Base-by-base conservation (phyloP, 2,329 filamentous ascomycete species). In the Aureobasidium sp. region DNA sequence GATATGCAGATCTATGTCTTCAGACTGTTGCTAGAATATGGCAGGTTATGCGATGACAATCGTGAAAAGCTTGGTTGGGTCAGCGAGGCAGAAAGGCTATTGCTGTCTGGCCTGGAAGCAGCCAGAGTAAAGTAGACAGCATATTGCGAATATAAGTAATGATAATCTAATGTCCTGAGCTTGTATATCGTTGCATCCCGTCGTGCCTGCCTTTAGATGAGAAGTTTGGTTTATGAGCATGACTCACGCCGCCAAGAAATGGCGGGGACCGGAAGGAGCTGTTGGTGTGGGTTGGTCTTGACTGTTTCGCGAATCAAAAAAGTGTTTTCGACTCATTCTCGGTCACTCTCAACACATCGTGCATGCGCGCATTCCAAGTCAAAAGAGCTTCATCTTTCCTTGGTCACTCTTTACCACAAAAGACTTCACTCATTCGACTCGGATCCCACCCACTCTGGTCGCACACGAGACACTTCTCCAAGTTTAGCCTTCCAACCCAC, bases 1-100 rank as follows among this genome's bases (percentile, higher is more conserved):
- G 93, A 96, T 73, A 93, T 92, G 87, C 91, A 94, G 76, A 86
- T 94, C 13, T 96, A 96, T 73, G 83, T 95, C 72, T 96, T 95
- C 74, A 82, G 93, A 54, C 75, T 96, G 67, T 78, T 96, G 71
- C 78, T 96, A 25, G 93, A 96, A 80, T 96, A 92, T 91, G 92
- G 86, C 3, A 80, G 92, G 68, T 73, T 94, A 51, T 85, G 91
- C 27, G 87, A 92, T 77, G 91, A 94, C 72, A 73, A 73, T 64
- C 79, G 85, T 70, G 84, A 86, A 71, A 74, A 79, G 54, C 72
- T 88, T 64, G 77, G 76, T 31, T 77, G 74, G 55, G 25, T 67
- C 42, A 56, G 54, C 13, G 66, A 69, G 56, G 66, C 66, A 27
- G 62, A 53, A 40, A 66, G 42, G 68, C 9, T 64, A 9, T 53